phyloP scores from a whole-genome alignment of 495 filamentous ascomycete genomes.

The Aspergillus bertholletiae region DNA sequence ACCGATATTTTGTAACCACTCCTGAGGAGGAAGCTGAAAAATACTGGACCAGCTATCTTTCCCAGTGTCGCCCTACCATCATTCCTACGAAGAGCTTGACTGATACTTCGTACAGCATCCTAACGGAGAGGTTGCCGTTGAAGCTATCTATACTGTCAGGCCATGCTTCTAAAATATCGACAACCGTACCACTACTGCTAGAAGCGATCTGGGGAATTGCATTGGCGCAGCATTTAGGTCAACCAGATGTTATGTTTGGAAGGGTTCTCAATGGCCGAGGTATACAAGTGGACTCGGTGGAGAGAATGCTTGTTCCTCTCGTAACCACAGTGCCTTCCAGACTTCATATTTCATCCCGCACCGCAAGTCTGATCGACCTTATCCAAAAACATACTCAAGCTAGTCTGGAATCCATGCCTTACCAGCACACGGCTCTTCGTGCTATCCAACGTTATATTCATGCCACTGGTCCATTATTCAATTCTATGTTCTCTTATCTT shows the following conservation, averaged over 20 bases:
- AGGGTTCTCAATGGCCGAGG: conserved; percentile 23
- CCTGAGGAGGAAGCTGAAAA: not conserved
- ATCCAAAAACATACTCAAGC: not conserved
- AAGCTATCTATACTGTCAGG: conserved; percentile 6
- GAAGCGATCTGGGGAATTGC: conserved; percentile 10
- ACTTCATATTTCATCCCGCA: conserved; percentile 3
- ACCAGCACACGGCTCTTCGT: conserved; percentile 23
- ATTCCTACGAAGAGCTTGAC: not conserved
- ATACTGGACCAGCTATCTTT: conserved; percentile 1
- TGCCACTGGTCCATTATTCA: conserved; percentile 18
- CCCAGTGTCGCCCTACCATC: not conserved
- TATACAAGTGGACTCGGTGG: conserved; percentile 46
- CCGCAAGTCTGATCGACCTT: not conserved
- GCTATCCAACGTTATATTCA: conserved; percentile 21
- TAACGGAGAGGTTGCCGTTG: not conserved
- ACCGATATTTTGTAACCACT: not conserved
- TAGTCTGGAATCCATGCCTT: not conserved
- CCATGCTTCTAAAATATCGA: conserved; percentile 3
- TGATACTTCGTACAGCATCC: not conserved
- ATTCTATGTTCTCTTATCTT: conserved; percentile 11
- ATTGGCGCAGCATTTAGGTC: conserved; percentile 2
- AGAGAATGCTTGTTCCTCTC: conserved; percentile 70
- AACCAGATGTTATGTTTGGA: conserved; percentile 41
- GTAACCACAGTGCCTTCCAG: conserved; percentile 75
- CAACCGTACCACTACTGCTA: conserved; percentile 5